Percentiles rank a stretch among this genome's conserved stretches.
Evolutionary conservation across 352 stramenopile genomes (phyloP).

Genomic region (Phytophthora pinifolia): DNA sequence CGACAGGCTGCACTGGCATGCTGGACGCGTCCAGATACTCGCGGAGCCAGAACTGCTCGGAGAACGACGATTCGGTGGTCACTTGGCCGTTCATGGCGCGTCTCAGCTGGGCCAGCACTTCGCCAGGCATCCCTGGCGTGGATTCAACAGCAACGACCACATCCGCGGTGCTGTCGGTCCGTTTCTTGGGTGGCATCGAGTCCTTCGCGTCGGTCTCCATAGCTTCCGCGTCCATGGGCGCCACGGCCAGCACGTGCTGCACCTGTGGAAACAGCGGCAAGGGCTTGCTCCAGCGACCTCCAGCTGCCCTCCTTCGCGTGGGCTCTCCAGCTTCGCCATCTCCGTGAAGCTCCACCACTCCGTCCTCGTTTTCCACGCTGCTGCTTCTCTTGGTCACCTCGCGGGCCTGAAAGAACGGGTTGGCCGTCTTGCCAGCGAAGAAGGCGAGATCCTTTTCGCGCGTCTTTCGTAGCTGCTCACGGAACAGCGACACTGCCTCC

Average conservation of each 20-base stretch:
- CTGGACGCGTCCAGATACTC: constrained; percentile 33
- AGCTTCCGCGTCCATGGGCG: constrained; percentile 18
- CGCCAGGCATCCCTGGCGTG: no score
- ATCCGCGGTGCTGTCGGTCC: neutral
- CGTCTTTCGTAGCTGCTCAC: constrained; percentile 60
- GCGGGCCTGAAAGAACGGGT: constrained; percentile 70
- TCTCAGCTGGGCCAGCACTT: constrained; percentile 25
- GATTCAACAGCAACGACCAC: no score
- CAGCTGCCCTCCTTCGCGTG: constrained; percentile 13
- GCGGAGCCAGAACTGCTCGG: constrained; percentile 65
- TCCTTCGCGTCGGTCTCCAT: constrained; percentile 6
- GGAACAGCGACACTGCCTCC: constrained; percentile 59
- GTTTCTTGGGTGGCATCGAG: constrained; percentile 13
- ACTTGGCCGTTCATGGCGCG: constrained; percentile 39
- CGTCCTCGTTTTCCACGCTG: constrained; percentile 26
- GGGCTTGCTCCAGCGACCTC: constrained; percentile 45
- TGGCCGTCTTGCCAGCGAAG: constrained; percentile 56
- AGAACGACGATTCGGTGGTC: constrained; percentile 44
- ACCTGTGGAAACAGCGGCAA: constrained; percentile 38
- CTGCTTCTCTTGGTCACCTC: constrained; percentile 8
- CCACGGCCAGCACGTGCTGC: constrained; percentile 41
- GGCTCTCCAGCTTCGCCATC: constrained; percentile 13
- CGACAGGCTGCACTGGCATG: constrained; percentile 2
- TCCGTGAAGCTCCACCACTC: constrained; percentile 34
- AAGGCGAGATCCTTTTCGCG: constrained; percentile 74